Conservation (phyloP, 2,329 filamentous ascomycete genomes). For the Penicillium sp. region DNA sequence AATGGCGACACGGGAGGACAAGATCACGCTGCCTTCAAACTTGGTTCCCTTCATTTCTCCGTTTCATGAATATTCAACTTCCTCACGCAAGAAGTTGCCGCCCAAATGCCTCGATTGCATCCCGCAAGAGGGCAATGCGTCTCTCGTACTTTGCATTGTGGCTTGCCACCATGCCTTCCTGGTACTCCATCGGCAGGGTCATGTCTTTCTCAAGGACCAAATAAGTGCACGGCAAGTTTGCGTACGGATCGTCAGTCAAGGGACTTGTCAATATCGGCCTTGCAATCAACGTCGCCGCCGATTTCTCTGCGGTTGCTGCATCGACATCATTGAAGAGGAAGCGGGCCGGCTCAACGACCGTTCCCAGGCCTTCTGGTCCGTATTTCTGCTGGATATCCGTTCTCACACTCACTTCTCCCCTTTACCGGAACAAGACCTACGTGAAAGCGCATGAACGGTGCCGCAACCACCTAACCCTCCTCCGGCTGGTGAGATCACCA, state of each 20-base stretch:
- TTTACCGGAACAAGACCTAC: too few species aligned
- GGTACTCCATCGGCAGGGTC: slow-evolving; percentile 31
- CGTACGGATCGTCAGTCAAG: slow-evolving; percentile 34
- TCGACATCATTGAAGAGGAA: slow-evolving; percentile 33
- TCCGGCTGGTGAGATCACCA: too few species aligned
- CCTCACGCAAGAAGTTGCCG: not conserved
- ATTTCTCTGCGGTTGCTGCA: slow-evolving; percentile 21
- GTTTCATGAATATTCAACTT: not conserved
- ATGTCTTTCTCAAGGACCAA: slow-evolving; percentile 30
- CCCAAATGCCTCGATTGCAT: not conserved
- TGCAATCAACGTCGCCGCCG: slow-evolving; percentile 26
- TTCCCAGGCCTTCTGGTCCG: slow-evolving; percentile 22
- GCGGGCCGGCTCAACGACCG: slow-evolving; percentile 22
- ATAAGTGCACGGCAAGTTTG: slow-evolving; percentile 34
- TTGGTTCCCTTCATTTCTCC: too few species aligned
- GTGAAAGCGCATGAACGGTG: too few species aligned
- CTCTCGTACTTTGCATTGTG: slow-evolving; percentile 1
- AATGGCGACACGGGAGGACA: not conserved
- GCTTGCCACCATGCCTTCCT: slow-evolving; percentile 30
- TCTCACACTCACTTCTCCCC: too few species aligned
- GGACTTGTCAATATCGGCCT: slow-evolving; percentile 25
- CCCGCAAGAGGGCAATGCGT: not conserved
- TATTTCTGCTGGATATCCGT: slow-evolving; percentile 12
- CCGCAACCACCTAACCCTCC: too few species aligned
- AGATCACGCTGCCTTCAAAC: too few species aligned